phyloP scores from a whole-genome alignment of 148 eudicot genomes.

The Talinum fruticosum region DNA sequence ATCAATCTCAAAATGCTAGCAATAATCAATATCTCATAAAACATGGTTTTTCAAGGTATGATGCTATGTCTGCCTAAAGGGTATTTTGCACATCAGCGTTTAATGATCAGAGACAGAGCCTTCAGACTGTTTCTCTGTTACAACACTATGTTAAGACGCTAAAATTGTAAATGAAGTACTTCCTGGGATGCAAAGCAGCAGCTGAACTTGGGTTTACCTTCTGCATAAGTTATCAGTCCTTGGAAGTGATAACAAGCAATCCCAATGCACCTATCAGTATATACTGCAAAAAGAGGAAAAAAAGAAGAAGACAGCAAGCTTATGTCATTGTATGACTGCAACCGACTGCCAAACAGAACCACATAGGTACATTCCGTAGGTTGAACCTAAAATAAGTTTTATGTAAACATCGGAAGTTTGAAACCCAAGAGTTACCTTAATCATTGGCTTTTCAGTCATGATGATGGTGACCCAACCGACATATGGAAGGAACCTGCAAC shows the following conservation, averaged over 20 bases:
- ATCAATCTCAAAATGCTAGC: neutral
- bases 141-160: neutral
- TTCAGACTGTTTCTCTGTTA: neutral
- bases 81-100: neutral
- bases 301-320: neutral
- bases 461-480: conserved; percentile 68
- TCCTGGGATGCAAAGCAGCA: neutral
- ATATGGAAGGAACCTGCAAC: conserved; percentile 59
- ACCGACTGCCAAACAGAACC: too few species aligned
- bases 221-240: conserved; percentile 31
- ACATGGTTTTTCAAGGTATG: neutral
- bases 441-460: conserved; percentile 58
- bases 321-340: too few species aligned
- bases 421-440: conserved; percentile 52
- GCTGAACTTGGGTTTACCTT: neutral
- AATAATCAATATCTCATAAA: neutral
- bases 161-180: neutral
- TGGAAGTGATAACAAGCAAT: conserved; percentile 51
- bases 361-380: too few species aligned
- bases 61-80: neutral
- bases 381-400: too few species aligned
- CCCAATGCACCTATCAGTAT: conserved; percentile 53
- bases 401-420: neutral
- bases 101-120: neutral
- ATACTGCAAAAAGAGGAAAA: conserved; percentile 41